phyloP scores from a whole-genome alignment of 331 rosid species.

The Stylosanthes scabra region DNA sequence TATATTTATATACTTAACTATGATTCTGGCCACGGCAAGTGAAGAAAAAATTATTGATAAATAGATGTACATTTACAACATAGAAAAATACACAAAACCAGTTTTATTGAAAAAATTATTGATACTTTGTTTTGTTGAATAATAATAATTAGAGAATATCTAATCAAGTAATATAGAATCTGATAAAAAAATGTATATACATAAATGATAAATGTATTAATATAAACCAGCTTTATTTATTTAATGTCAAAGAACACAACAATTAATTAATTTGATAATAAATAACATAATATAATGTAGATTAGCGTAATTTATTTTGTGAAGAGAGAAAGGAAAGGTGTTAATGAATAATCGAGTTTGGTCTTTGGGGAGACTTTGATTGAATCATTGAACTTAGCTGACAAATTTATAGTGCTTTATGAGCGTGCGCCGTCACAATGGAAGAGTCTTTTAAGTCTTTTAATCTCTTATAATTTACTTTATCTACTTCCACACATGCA shows the following conservation, averaged over 20 bases:
- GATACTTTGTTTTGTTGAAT: no score
- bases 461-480: neutral
- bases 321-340: neutral
- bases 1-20: no score
- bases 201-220: no score
- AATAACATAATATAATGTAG: neutral
- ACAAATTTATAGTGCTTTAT: neutral
- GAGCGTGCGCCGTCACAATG: neutral
- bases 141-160: no score
- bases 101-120: no score
- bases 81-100: no score
- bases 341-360: no score
- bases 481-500: slow-evolving; percentile 11
- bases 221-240: neutral
- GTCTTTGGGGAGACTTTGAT: no score
- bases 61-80: neutral
- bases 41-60: neutral
- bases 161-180: no score
- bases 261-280: neutral
- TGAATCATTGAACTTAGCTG: neutral
- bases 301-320: neutral
- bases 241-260: neutral
- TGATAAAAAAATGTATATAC: neutral
- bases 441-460: neutral
- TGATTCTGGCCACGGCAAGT: slow-evolving; percentile 1